Evolutionary conservation across 2,329 filamentous ascomycete genomes (phyloP).

Genomic region (Colletotrichum zoysiae): DNA sequence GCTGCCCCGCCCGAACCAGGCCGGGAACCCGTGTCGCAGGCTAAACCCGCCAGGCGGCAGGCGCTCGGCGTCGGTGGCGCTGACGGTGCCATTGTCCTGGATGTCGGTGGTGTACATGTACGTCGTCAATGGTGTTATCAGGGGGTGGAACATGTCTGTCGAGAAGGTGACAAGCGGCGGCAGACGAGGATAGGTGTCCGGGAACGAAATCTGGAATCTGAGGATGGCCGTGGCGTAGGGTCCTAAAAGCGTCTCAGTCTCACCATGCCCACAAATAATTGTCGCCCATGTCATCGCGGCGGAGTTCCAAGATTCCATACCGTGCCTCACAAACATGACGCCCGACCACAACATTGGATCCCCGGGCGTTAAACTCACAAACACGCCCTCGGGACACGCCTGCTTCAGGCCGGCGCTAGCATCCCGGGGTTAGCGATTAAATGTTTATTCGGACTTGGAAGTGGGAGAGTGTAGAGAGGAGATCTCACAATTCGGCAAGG

Average conservation of each 20-base stretch:
- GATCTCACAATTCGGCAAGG: conserved; percentile 80
- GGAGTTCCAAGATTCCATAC: conserved; percentile 59
- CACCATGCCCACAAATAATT: not conserved
- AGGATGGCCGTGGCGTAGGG: conserved; percentile 90
- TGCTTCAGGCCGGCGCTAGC: conserved; percentile 82
- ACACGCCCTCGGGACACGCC: conserved; percentile 87
- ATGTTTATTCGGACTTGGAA: conserved; percentile 43
- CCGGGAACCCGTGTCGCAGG: conserved; percentile 88
- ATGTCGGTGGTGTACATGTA: conserved; percentile 90
- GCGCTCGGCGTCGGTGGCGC: conserved; percentile 84
- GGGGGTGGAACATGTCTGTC: conserved; percentile 94
- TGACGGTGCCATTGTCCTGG: conserved; percentile 81
- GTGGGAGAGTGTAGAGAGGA: conserved; percentile 6
- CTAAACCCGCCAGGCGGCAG: conserved; percentile 92
- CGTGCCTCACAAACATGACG: conserved; percentile 91
- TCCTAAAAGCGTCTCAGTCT: conserved; percentile 63
- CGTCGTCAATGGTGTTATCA: conserved; percentile 93
- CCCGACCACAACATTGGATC: conserved; percentile 88
- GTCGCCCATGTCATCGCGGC: not conserved
- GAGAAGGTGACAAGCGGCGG: conserved; percentile 90
- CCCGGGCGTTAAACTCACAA: conserved; percentile 84
- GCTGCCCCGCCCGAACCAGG: conserved; percentile 81
- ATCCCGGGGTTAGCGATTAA: conserved; percentile 20
- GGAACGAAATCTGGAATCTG: conserved; percentile 91
- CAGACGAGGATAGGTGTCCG: conserved; percentile 80